Evolutionary conservation across 1,139 yeast species (phyloP).

Genomic region (Nakaseomyces sp.): DNA sequence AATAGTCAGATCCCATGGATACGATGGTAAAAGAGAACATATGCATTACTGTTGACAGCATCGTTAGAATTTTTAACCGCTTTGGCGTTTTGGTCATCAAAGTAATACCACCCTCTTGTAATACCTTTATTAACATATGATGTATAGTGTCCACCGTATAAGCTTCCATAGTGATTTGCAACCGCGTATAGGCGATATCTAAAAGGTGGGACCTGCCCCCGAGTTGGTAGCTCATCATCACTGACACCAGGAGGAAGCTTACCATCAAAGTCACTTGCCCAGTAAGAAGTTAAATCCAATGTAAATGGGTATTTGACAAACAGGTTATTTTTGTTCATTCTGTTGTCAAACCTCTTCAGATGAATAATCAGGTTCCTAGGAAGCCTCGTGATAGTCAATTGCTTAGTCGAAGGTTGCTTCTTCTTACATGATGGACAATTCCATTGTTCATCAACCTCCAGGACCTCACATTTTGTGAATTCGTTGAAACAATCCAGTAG

Average conservation of each 20-base stretch:
- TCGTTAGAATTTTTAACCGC: constrained; percentile 21
- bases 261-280: constrained; percentile 45
- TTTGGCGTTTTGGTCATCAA: constrained; percentile 26
- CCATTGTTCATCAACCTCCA: constrained; percentile 81
- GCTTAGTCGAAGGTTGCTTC: constrained; percentile 58
- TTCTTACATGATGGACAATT: constrained; percentile 69
- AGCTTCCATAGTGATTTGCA: constrained; percentile 71
- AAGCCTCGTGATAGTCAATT: constrained; percentile 54
- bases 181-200: constrained; percentile 69
- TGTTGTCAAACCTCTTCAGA: constrained; percentile 60
- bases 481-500: constrained; percentile 59
- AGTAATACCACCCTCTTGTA: constrained; percentile 32
- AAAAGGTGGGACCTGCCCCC: constrained; percentile 75
- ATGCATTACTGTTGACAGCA: constrained; percentile 45
- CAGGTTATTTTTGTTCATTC: constrained; percentile 28
- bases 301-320: constrained; percentile 36
- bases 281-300: constrained; percentile 62
- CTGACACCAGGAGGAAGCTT: constrained; percentile 32
- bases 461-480: constrained; percentile 54
- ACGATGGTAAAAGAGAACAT: constrained; percentile 54
- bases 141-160: constrained; percentile 87
- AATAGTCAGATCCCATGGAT: no score
- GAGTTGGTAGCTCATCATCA: constrained; percentile 39
- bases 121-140: constrained; percentile 60
- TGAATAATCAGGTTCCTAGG: constrained; percentile 66